Conservation (phyloP, 345 rosid species). For the Brassica carinata region DNA sequence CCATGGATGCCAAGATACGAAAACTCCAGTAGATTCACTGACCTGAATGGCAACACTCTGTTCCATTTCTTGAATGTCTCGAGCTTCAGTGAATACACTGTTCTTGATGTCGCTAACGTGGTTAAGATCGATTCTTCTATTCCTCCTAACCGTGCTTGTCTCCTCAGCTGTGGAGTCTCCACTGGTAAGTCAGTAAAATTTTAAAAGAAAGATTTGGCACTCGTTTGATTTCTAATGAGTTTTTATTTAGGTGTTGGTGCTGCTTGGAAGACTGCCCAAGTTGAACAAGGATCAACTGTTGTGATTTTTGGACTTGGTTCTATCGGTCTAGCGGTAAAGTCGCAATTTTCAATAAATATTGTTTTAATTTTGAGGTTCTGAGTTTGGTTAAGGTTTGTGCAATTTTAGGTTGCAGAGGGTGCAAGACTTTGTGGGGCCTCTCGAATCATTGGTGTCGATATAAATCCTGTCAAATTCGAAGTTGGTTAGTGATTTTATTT, state of each 20-base stretch:
- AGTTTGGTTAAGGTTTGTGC: conserved; percentile 13
- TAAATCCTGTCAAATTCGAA: conserved; percentile 65
- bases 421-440: conserved; percentile 76
- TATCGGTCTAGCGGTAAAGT: conserved; percentile 75
- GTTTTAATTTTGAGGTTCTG: neutral
- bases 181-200: conserved; percentile 52
- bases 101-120: conserved; percentile 66
- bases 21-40: conserved; percentile 70
- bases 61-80: conserved; percentile 77
- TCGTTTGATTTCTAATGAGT: neutral
- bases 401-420: conserved; percentile 79
- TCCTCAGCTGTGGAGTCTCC: conserved; percentile 85
- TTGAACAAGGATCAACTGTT: conserved; percentile 82
- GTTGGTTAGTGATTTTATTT: conserved; percentile 50
- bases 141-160: conserved; percentile 80
- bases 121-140: conserved; percentile 62
- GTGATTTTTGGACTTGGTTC: conserved; percentile 89
- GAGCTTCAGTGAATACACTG: conserved; percentile 79
- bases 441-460: conserved; percentile 77
- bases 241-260: conserved; percentile 68
- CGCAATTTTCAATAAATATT: neutral
- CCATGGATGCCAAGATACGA: conserved; percentile 85
- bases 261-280: conserved; percentile 80
- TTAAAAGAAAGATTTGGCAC: neutral
- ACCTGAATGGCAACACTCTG: conserved; percentile 61